These are phyloP conservation scores for Claviceps maximensis DNA, from an alignment of 2,329 filamentous ascomycete species.

Conservation along the genomic window DNA sequence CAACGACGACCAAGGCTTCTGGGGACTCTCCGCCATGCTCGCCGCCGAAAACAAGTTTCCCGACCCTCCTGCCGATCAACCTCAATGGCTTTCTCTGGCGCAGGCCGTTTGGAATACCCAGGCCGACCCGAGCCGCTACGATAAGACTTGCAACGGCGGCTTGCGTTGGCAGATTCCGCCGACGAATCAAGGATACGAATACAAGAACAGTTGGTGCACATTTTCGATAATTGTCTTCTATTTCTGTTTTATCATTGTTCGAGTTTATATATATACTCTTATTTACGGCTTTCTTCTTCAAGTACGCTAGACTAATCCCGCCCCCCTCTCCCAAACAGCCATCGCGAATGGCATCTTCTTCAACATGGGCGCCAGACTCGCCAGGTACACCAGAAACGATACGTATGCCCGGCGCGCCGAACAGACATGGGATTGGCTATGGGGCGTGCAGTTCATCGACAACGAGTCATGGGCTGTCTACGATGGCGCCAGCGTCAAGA, in stretches of 20 bases:
- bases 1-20: conserved; percentile 54
- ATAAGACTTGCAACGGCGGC: conserved; percentile 40
- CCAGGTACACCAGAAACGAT: conserved; percentile 52
- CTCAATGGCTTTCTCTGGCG: conserved; percentile 41
- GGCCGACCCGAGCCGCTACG: conserved; percentile 42
- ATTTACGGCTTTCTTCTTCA: neutral
- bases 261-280: neutral
- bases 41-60: conserved; percentile 44
- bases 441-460: conserved; percentile 39
- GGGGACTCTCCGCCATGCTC: conserved; percentile 49
- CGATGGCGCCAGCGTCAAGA: conserved; percentile 44
- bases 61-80: conserved; percentile 32
- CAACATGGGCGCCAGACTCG: conserved; percentile 55
- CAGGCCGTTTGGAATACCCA: conserved; percentile 50
- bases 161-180: conserved; percentile 64
- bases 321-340: conserved; percentile 17
- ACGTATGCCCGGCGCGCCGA: conserved; percentile 51
- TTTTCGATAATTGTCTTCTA: neutral
- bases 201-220: conserved; percentile 44
- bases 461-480: conserved; percentile 46
- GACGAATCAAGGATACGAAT: conserved; percentile 60
- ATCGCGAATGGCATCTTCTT: conserved; percentile 52
- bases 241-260: neutral
- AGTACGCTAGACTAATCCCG: neutral
- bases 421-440: conserved; percentile 46